Percentiles rank a stretch among this genome's conserved stretches.
These are phyloP conservation scores for Rhinocladiella mackenziei DNA, from an alignment of 2,329 filamentous ascomycete genomes.

Conservation along the genomic window DNA sequence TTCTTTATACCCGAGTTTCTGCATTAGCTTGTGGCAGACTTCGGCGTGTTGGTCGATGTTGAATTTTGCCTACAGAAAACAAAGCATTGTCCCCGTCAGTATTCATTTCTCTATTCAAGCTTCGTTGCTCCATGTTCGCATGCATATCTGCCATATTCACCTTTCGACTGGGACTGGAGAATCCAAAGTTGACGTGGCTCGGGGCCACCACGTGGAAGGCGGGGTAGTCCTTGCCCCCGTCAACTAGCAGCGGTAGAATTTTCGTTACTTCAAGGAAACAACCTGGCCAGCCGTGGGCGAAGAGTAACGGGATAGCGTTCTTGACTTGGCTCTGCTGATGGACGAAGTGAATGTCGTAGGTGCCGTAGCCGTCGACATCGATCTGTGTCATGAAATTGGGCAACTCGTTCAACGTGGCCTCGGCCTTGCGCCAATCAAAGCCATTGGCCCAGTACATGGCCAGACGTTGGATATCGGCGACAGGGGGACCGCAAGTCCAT, in stretches of 20 bases:
- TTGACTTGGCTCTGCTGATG: constrained; percentile 52
- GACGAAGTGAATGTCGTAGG: constrained; percentile 61
- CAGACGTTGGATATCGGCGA: constrained; percentile 59
- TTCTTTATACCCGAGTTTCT: constrained; percentile 30
- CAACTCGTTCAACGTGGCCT: too few relatives aligned
- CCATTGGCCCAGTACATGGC: constrained; percentile 53
- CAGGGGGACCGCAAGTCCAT: too few relatives aligned
- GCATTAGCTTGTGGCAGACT: constrained; percentile 64
- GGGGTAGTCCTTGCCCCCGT: constrained; percentile 37
- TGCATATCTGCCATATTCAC: too few relatives aligned
- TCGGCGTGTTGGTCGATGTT: constrained; percentile 60
- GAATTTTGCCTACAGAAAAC: too few relatives aligned
- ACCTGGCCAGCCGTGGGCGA: constrained; percentile 66
- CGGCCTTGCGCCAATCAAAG: constrained; percentile 61
- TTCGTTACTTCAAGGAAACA: constrained; percentile 65
- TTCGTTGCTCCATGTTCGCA: too few relatives aligned
- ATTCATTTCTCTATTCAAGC: too few relatives aligned
- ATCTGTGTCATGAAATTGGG: constrained; percentile 46
- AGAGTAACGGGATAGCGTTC: constrained; percentile 61
- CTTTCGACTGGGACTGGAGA: constrained; percentile 40
- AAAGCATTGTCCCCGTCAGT: too few relatives aligned
- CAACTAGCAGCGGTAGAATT: constrained; percentile 50
- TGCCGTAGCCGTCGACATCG: constrained; percentile 55
- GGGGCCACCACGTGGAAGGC: constrained; percentile 52
- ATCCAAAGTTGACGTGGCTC: constrained; percentile 53